phyloP scores from a whole-genome alignment of 805 yeast genomes.

The Spathaspora girioi region DNA sequence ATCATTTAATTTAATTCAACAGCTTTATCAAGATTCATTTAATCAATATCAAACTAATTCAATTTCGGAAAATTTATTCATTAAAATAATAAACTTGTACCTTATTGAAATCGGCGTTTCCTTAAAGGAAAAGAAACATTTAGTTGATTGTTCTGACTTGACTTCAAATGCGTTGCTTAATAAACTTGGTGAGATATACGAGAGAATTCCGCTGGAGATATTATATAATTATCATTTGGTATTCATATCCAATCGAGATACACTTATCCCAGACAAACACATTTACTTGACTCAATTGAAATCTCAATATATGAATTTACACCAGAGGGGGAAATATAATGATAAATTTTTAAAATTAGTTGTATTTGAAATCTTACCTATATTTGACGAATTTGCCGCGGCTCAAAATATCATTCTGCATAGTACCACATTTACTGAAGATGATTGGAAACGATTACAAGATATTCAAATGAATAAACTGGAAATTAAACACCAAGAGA shows the following conservation, averaged over 20 bases:
- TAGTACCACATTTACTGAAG: constrained; percentile 12
- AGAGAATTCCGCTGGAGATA: constrained; percentile 27
- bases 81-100: constrained; percentile 32
- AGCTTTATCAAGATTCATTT: constrained; percentile 19
- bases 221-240: constrained; percentile 30
- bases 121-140: constrained; percentile 1
- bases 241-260: constrained; percentile 22
- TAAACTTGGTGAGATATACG: too few species aligned
- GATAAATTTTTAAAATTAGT: constrained; percentile 27
- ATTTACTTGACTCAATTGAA: constrained; percentile 7
- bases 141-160: not conserved
- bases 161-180: constrained; percentile 6
- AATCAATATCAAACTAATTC: constrained; percentile 19
- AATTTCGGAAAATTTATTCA: constrained; percentile 25
- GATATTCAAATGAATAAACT: constrained; percentile 8
- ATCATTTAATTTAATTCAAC: constrained; percentile 25
- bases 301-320: constrained; percentile 5
- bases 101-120: constrained; percentile 31
- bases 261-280: constrained; percentile 10
- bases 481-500: constrained; percentile 2
- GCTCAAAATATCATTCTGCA: constrained; percentile 25
- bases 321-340: constrained; percentile 12
- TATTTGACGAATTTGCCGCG: constrained; percentile 21
- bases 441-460: constrained; percentile 9
- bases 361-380: constrained; percentile 33